Base-by-base conservation (phyloP, 441 rosid genomes). In the Syzygium malaccense region DNA sequence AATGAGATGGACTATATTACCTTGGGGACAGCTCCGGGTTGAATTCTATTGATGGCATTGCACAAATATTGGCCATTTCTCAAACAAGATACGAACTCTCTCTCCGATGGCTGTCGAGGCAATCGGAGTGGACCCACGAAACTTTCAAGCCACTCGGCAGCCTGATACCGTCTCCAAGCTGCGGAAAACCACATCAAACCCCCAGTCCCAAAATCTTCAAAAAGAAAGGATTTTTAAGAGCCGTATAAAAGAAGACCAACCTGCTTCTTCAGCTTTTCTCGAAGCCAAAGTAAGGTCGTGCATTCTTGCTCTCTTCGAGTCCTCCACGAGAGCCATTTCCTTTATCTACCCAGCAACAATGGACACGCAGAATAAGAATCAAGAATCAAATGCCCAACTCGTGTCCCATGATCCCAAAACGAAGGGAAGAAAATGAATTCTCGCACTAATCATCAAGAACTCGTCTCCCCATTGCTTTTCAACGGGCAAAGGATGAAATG, bases 241-340 rank as follows among this genome's bases (percentile, higher is more conserved):
- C 83, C 48, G 45, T 28, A 26, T 79, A n/a, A 85, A 71, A 45
- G 9, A 26, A 37, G 60, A 48, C 92, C 54, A 62, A 96, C 99
- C 99, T 88, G 98, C 94, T 94, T 96, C 98, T 93, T 98, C 98
- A 25, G 98, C 98, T 90, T 92, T 98, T 94, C 98, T 94, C 89
- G 99, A 96, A 86, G 97, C 97, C 93, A 96, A 86, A 88, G 89
- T 91, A 26, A 95, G 86, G 86, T 95, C 97, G 87, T 96, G 95
- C 56, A 92, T 64, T 71, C 91, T 96, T 26, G 90, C 92, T 92
- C 96, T 88, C 87, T 92, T 87, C 86, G 88, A 89, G 54, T 88
- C 89, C 90, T 93, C 96, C 99, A 96, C 94, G 48, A 88, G 85
- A 87, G 86, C 88, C 85, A 88, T 30, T 78, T 85, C 90, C 48